Conservation (phyloP, 1,284 basidiomycete genomes). For the Meira nashicola region DNA sequence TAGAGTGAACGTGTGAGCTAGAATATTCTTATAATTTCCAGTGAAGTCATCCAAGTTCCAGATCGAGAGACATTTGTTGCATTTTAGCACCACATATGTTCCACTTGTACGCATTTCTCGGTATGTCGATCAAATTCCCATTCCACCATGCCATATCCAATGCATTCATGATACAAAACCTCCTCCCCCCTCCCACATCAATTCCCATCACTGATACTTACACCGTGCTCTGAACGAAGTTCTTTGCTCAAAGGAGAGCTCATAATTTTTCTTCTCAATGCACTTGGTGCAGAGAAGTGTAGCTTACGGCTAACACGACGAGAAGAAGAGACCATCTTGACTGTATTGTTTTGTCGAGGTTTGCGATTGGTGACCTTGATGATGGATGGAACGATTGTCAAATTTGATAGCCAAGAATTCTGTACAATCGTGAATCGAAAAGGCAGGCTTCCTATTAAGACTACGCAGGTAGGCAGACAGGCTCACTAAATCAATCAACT, state of each 20-base stretch:
- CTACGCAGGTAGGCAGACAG: too few species aligned
- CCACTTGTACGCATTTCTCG: neutral
- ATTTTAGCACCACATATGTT: neutral
- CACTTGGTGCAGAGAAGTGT: constrained; percentile 49
- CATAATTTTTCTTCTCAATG: constrained; percentile 91
- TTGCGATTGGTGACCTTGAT: too few species aligned
- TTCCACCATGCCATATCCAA: neutral
- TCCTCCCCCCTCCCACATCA: neutral
- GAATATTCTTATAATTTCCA: too few species aligned
- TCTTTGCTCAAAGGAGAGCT: constrained; percentile 93
- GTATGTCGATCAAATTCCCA: constrained; percentile 12
- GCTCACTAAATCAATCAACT: too few species aligned
- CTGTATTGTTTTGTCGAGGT: too few species aligned
- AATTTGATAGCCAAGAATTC: too few species aligned
- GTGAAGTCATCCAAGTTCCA: too few species aligned
- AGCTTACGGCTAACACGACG: constrained; percentile 44
- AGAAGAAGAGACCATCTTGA: constrained; percentile 42
- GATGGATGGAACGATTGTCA: too few species aligned
- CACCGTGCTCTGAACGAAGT: constrained; percentile 84
- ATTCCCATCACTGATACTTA: constrained; percentile 56
- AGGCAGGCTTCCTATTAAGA: too few species aligned
- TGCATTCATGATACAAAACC: neutral
- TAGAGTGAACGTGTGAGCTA: neutral
- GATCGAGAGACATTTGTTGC: too few species aligned
- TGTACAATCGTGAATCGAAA: too few species aligned